Evolutionary conservation across 2,329 filamentous ascomycete genomes (phyloP).

Genomic region (Xylariaceae sp.): DNA sequence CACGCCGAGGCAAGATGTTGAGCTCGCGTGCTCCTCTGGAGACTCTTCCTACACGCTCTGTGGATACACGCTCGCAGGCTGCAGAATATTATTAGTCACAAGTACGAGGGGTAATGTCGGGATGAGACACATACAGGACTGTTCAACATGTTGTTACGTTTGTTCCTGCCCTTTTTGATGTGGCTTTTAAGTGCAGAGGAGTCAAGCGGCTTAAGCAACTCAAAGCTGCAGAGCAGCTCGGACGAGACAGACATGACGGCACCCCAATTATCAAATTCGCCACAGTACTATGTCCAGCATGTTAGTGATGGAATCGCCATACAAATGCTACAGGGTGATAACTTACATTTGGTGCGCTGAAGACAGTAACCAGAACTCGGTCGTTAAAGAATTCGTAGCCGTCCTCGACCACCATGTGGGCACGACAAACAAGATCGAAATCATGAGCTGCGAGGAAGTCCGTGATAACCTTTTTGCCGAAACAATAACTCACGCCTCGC

Average conservation of each 20-base stretch:
- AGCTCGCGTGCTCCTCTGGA: too few relatives aligned
- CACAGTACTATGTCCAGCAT: conserved; percentile 68
- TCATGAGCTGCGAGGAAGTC: conserved; percentile 93
- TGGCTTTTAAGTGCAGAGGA: conserved; percentile 95
- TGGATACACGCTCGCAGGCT: conserved; percentile 54
- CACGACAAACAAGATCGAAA: conserved; percentile 94
- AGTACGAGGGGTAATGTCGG: neutral
- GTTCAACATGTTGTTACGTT: conserved; percentile 91
- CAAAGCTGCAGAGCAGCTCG: conserved; percentile 93
- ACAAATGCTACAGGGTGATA: conserved; percentile 10
- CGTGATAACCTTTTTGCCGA: conserved; percentile 96
- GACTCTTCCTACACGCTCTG: conserved; percentile 46
- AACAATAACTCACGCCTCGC: conserved; percentile 94
- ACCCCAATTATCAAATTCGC: conserved; percentile 98
- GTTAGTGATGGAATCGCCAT: conserved; percentile 19
- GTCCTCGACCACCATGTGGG: conserved; percentile 99
- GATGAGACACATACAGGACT: conserved; percentile 70
- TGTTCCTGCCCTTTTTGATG: conserved; percentile 96
- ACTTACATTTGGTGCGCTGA: conserved; percentile 92
- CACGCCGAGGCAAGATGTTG: too few relatives aligned
- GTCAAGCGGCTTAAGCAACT: conserved; percentile 92
- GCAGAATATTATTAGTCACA: neutral
- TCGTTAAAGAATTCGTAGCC: conserved; percentile 99
- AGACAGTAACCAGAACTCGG: conserved; percentile 90
- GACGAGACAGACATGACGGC: conserved; percentile 97